A percentile compares a stretch with the other conserved stretches of the same genome.
These are phyloP conservation scores for Gossypium longicalyx DNA, from an alignment of 345 rosid genomes.

Conservation along the genomic window DNA sequence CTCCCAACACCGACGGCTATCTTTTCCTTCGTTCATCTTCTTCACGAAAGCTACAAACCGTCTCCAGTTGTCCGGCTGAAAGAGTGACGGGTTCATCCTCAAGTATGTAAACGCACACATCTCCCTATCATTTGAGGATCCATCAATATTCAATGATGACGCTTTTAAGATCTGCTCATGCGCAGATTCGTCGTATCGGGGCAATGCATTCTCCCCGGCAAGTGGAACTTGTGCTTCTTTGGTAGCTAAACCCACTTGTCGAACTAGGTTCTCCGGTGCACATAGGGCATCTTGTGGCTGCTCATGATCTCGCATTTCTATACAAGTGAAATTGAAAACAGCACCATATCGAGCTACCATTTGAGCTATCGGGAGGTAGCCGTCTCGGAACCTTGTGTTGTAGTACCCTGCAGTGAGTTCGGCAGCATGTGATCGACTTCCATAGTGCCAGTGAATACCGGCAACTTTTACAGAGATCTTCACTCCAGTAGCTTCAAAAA, in stretches of 20 bases:
- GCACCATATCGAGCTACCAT: constrained; percentile 89
- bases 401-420: constrained; percentile 99
- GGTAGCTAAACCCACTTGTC: constrained; percentile 79
- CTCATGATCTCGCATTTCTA: constrained; percentile 95
- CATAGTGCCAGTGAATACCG: constrained; percentile 98
- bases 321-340: constrained; percentile 88
- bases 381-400: constrained; percentile 83
- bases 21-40: constrained; percentile 88
- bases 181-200: constrained; percentile 64
- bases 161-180: constrained; percentile 77
- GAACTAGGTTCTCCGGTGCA: constrained; percentile 91
- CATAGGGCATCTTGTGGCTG: constrained; percentile 94
- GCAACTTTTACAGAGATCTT: constrained; percentile 89
- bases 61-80: constrained; percentile 83
- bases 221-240: constrained; percentile 59
- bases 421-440: constrained; percentile 91
- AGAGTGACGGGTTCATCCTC: constrained; percentile 82
- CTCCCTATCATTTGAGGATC: constrained; percentile 34
- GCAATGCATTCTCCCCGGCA: constrained; percentile 93
- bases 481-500: constrained; percentile 40
- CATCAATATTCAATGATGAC: constrained; percentile 48
- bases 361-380: constrained; percentile 84
- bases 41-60: constrained; percentile 75
- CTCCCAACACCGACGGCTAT: constrained; percentile 51
- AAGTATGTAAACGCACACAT: constrained; percentile 96